Evolutionary conservation across 1,284 basidiomycete genomes (phyloP).

Genomic region (Quambalaria eucalypti): DNA sequence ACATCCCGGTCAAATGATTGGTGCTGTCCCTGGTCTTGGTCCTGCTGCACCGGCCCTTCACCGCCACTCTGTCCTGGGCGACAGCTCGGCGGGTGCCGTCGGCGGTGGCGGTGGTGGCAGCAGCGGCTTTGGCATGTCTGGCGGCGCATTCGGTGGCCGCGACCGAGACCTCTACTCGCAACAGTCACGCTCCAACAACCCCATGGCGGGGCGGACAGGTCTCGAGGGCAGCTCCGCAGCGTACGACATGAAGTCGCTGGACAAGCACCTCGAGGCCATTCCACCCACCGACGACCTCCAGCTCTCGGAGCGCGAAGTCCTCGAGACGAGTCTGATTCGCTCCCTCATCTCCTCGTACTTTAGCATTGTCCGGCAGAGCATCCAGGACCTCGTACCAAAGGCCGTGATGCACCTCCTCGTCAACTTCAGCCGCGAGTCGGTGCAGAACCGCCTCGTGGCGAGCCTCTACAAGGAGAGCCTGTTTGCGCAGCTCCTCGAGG

Average conservation of each 20-base stretch:
- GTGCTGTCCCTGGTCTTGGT: slow-evolving; percentile 20
- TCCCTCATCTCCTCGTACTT: slow-evolving; percentile 93
- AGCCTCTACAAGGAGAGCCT: slow-evolving; percentile 71
- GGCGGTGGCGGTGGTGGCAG: neutral
- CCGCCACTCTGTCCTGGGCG: neutral
- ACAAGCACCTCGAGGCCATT: slow-evolving; percentile 60
- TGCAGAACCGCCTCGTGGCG: slow-evolving; percentile 89
- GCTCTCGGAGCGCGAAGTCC: slow-evolving; percentile 74
- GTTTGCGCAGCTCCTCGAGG: slow-evolving; percentile 81
- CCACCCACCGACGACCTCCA: slow-evolving; percentile 50
- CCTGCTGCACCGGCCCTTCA: neutral
- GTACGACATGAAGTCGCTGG: slow-evolving; percentile 96
- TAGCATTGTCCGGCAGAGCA: slow-evolving; percentile 85
- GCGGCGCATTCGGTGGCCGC: no score
- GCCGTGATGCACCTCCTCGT: slow-evolving; percentile 61
- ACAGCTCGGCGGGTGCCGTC: neutral
- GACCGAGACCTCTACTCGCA: neutral
- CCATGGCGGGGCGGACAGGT: slow-evolving; percentile 55
- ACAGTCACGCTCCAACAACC: slow-evolving; percentile 11
- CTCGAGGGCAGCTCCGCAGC: slow-evolving; percentile 73
- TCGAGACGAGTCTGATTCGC: slow-evolving; percentile 90
- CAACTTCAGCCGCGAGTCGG: slow-evolving; percentile 88
- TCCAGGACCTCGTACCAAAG: slow-evolving; percentile 94
- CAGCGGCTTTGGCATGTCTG: neutral
- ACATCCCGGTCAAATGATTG: slow-evolving; percentile 10